Base-by-base conservation (phyloP, 225 moss, liverwort and hornwort species). In the Marchantia paleacea region DNA sequence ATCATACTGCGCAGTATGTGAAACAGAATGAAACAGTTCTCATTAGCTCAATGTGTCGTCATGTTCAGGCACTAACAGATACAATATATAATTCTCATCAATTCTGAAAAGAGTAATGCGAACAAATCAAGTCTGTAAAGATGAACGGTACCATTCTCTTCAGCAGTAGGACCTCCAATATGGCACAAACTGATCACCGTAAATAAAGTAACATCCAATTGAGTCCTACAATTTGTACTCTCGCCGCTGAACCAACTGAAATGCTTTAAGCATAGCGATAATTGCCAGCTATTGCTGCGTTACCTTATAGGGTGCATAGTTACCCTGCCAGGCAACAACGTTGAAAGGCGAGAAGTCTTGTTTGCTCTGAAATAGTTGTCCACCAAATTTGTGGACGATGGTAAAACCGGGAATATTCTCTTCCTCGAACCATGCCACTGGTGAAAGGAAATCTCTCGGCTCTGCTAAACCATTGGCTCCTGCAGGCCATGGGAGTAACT, bases 271-370 rank as follows among this genome's bases (percentile, higher is more conserved):
- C 39, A 39, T 39, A 39, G 39, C 39, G 5, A 39, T 39, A 39
- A 39, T 39, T 39, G 39, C 5, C 28, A 11, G 66, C 19, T 72
- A 19, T 26, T 54, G 7, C 28, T 75, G 26, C 25, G 26, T 20
- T 73, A 91, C 96, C 92, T 97, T 97, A 52, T 90, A 97, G 9
- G 96, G 96, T 53, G 92, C 93, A 80, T 94, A 97, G 80, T 97
- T 97, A 47, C 96, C 96, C 81, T 92, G 96, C 96, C 96, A 97
- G 78, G 96, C 96, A 30, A 97, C 94, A 60, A 97, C 94, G 78
- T 97, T 97, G 82, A 97, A 97, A 57, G 96, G 96, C 50, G 94
- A 93, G 77, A 97, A 97, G 88, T 97, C 93, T 79, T 97, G 96
- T 63, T 92, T 92, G 28, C 93, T 94, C 83, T 97, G 90, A 74